Evolutionary conservation across 2,329 filamentous ascomycete species (phyloP).

Genomic region (Alternaria burnsii): DNA sequence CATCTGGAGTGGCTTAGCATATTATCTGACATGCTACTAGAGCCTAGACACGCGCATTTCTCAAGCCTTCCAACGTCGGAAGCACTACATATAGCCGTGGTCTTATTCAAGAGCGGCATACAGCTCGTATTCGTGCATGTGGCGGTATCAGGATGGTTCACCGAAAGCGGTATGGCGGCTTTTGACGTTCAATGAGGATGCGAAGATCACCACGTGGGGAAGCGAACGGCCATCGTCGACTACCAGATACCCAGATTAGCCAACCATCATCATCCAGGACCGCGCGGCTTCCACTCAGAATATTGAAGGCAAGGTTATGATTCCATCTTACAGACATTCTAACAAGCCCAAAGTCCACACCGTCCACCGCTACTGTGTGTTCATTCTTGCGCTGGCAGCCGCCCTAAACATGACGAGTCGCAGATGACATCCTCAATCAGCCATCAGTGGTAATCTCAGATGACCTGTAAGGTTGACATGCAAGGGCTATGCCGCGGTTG

Average conservation of each 20-base stretch:
- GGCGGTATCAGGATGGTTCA: slow-evolving; percentile 15
- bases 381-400: not conserved
- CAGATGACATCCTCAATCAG: not conserved
- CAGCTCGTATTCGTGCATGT: slow-evolving; percentile 22
- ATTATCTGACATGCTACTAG: slow-evolving; percentile 16
- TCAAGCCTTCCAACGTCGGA: slow-evolving; percentile 11
- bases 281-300: slow-evolving; percentile 4
- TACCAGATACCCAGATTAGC: not conserved
- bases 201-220: slow-evolving; percentile 35
- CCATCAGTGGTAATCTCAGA: slow-evolving; percentile 4
- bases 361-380: not conserved
- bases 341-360: not conserved
- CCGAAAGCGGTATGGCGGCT: slow-evolving; percentile 17
- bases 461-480: not conserved
- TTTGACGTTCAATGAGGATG: slow-evolving; percentile 30
- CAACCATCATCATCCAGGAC: slow-evolving; percentile 2
- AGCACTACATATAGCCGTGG: slow-evolving; percentile 11
- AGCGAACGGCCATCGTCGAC: slow-evolving; percentile 20
- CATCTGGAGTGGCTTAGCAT: slow-evolving; percentile 26
- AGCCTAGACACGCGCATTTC: slow-evolving; percentile 17
- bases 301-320: not conserved
- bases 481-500: slow-evolving; percentile 9
- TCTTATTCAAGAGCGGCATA: slow-evolving; percentile 10
- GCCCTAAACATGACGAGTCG: not conserved
- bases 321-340: not conserved